Evolutionary conservation across 2,329 filamentous ascomycete genomes (phyloP).

Genomic region (Pyrenophora graminea): DNA sequence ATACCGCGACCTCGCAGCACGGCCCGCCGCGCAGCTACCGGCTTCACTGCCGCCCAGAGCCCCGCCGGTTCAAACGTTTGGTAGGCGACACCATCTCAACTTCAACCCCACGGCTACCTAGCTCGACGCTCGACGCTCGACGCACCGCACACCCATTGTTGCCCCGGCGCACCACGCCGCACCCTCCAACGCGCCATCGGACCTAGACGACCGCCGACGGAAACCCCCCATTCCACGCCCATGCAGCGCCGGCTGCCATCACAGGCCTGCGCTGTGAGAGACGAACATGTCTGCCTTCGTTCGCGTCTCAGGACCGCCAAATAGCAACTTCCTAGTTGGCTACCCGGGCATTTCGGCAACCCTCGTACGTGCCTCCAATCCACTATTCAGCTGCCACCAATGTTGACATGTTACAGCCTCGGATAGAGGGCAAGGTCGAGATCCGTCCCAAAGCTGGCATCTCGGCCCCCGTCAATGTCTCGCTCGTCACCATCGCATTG

Average conservation of each 20-base stretch:
- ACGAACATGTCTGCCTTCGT: constrained; percentile 71
- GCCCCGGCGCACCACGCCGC: constrained; percentile 14
- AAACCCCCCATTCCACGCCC: constrained; percentile 28
- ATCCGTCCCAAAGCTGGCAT: constrained; percentile 84
- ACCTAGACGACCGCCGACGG: constrained; percentile 14
- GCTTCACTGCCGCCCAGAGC: constrained; percentile 20
- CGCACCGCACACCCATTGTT: constrained; percentile 7
- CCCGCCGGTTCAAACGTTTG: constrained; percentile 30
- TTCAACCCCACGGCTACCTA: constrained; percentile 33
- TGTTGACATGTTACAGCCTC: constrained; percentile 65
- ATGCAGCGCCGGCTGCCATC: constrained; percentile 41
- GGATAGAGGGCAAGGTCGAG: constrained; percentile 97
- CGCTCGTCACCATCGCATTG: constrained; percentile 90
- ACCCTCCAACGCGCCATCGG: constrained; percentile 11
- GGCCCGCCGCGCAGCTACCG: constrained; percentile 11
- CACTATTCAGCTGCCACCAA: not conserved
- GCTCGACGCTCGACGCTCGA: constrained; percentile 15
- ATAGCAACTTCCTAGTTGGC: constrained; percentile 94
- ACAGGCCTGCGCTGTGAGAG: constrained; percentile 42
- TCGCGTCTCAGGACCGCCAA: constrained; percentile 94
- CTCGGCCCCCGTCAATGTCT: constrained; percentile 87
- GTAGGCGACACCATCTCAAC: constrained; percentile 19
- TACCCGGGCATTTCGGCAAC: constrained; percentile 98
- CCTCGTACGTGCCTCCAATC: constrained; percentile 66
- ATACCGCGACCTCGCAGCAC: constrained; percentile 8